Percentiles rank a stretch among this genome's conserved stretches.
Evolutionary conservation across 805 yeast genomes (phyloP).

Genomic region (Saturnispora sekii): DNA sequence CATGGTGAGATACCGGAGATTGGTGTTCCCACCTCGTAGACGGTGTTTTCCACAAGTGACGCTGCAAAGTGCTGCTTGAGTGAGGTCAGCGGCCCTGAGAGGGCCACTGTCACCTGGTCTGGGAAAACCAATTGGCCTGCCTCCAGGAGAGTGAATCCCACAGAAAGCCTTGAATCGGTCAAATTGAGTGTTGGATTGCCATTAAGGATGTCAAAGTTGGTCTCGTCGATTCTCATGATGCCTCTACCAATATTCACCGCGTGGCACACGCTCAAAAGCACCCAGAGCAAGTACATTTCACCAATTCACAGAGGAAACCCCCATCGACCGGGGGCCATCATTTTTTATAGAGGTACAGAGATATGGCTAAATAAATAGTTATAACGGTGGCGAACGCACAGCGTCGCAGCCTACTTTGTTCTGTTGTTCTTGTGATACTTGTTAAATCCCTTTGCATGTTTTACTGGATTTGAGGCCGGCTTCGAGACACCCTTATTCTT

Average conservation of each 20-base stretch:
- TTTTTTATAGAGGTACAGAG: too few relatives aligned
- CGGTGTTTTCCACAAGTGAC: conserved; percentile 4
- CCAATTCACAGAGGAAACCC: not conserved
- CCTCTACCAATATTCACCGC: conserved; percentile 13
- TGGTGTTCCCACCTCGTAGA: conserved; percentile 12
- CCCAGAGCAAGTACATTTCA: conserved; percentile 1
- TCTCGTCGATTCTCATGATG: conserved; percentile 11
- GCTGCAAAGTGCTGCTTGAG: conserved; percentile 21
- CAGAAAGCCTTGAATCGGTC: conserved; percentile 12
- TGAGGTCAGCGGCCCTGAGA: conserved; percentile 11
- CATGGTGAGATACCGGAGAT: conserved; percentile 18
- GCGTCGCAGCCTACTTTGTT: not conserved
- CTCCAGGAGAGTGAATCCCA: conserved; percentile 15
- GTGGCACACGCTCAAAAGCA: not conserved
- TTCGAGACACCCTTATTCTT: not conserved
- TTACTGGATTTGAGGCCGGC: not conserved
- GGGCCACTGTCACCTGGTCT: conserved; percentile 20
- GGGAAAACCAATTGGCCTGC: conserved; percentile 13
- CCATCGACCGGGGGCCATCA: too few relatives aligned
- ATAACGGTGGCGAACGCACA: not conserved
- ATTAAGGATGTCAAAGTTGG: conserved; percentile 6
- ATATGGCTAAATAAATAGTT: not conserved
- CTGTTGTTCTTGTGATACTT: conserved; percentile 4
- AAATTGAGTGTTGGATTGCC: conserved; percentile 11
- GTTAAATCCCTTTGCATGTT: not conserved